phyloP scores from a whole-genome alignment of 208 protist genomes.

The Acanthamoeba polyphaga region DNA sequence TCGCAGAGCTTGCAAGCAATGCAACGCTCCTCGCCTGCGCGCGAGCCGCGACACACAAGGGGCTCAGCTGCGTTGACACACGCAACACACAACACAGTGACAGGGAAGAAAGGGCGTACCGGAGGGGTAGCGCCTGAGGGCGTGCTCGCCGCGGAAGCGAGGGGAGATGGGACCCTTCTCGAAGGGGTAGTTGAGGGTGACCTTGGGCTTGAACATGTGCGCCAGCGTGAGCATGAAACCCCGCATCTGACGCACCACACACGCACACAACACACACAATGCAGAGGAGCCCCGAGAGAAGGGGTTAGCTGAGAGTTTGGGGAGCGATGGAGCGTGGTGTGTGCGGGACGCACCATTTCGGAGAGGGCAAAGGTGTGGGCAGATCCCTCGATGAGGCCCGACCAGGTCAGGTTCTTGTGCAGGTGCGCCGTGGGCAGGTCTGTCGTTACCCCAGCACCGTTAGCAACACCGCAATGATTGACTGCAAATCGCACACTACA shows the following conservation, averaged over 20 bases:
- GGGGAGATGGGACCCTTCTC: slow-evolving; percentile 91
- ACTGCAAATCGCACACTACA: no score
- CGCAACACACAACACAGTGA: neutral
- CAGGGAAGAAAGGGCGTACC: neutral
- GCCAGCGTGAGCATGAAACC: slow-evolving; percentile 78
- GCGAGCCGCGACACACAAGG: neutral
- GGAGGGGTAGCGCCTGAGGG: slow-evolving; percentile 88
- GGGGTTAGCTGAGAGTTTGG: no score
- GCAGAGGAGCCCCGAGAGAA: neutral
- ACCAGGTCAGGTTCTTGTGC: slow-evolving; percentile 66
- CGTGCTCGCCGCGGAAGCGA: slow-evolving; percentile 93
- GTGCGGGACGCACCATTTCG: neutral
- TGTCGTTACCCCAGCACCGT: neutral
- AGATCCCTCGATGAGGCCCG: slow-evolving; percentile 28
- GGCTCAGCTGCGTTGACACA: neutral
- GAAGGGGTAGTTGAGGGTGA: slow-evolving; percentile 92
- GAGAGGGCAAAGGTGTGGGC: slow-evolving; percentile 65
- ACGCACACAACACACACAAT: neutral
- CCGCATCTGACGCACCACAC: neutral
- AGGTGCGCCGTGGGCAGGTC: slow-evolving; percentile 1
- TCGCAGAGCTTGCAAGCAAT: slow-evolving; percentile 94
- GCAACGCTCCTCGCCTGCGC: slow-evolving; percentile 88
- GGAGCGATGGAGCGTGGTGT: no score
- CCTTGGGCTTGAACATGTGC: slow-evolving; percentile 88
- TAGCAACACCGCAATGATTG: neutral